phyloP scores from a whole-genome alignment of 1,284 basidiomycete species.

The Ceratorhiza oryzae-sativae region DNA sequence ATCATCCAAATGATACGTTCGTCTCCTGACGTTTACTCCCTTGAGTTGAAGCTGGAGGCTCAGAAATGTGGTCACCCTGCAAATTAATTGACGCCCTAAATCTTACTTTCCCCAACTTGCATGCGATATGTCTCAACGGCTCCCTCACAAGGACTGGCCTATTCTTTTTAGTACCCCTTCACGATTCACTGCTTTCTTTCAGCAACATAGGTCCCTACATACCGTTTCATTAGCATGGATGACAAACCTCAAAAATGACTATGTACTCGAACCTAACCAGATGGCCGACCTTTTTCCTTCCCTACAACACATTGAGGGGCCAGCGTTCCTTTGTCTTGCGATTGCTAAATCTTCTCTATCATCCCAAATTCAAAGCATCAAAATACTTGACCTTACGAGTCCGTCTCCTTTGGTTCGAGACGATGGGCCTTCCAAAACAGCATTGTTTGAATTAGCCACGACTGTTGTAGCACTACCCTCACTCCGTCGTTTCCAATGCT shows the following conservation, averaged over 20 bases:
- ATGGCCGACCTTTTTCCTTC: constrained; percentile 14
- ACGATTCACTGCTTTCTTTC: background rate
- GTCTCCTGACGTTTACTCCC: background rate
- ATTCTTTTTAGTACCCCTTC: background rate
- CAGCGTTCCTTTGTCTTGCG: constrained; percentile 12
- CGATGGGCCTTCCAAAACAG: background rate
- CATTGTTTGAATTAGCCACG: background rate
- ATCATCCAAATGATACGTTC: constrained; percentile 23
- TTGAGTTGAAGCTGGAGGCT: background rate
- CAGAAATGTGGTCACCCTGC: constrained; percentile 12
- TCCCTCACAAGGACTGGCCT: background rate
- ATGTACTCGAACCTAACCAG: background rate
- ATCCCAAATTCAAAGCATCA: constrained; percentile 8
- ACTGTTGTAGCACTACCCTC: background rate
- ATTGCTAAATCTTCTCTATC: constrained; percentile 5
- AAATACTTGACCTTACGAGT: background rate
- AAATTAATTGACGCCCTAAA: constrained; percentile 3
- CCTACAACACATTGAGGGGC: constrained; percentile 23
- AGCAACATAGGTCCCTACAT: background rate
- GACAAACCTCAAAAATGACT: background rate
- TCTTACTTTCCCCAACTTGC: background rate
- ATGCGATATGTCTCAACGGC: background rate
- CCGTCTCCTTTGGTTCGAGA: background rate
- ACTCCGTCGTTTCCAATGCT: background rate
- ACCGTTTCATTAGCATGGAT: constrained; percentile 20